A percentile compares a stretch with the other conserved stretches of the same genome.
phyloP scores from a whole-genome alignment of 306 rosid species.

The peach (Prunus persica) region Prunus_persica_NCBIv2 NC_034012.1:16633501-16634000 shows the following conservation, averaged over 20 bases:
- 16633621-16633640: neutral
- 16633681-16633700: too few species aligned
- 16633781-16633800: neutral
- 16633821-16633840: too few species aligned
- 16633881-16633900: too few species aligned
- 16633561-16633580: neutral
- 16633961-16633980: too few species aligned
- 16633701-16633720: neutral
- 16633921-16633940: too few species aligned
- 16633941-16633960: too few species aligned
- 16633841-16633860: too few species aligned
- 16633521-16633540: slow-evolving; percentile 11
- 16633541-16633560: neutral
- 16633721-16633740: neutral
- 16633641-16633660: neutral
- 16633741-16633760: neutral
- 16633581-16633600: neutral
- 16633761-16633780: neutral
- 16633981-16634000: too few species aligned
- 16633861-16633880: too few species aligned
- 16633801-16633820: neutral
- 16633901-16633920: too few species aligned
- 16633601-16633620: neutral
- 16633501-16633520: neutral
- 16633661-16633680: too few species aligned